Base-by-base conservation (phyloP, 495 filamentous ascomycete species). In the Penicillium alfredii region DNA sequence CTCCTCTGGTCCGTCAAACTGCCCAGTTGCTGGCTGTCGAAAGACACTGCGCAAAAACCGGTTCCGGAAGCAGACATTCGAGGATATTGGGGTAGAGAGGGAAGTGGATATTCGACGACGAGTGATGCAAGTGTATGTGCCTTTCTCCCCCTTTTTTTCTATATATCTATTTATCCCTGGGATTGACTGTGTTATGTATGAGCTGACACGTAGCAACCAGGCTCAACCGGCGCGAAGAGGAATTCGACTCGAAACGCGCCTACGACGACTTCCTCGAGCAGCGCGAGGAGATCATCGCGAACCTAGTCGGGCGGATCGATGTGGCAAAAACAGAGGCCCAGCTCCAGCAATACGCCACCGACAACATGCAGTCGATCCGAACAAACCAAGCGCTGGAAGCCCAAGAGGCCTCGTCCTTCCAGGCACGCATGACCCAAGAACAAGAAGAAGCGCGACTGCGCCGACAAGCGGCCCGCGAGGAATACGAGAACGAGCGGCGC, bases 251-350 rank as follows among this genome's bases (percentile, higher is more conserved):
- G 1, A 72, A 93, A 40, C 68, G 70, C 25, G 82, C 79, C 44
- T 97, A 81, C 65, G 94, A 97, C 63, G 80, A 97, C 60, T 96
- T 97, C 65, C 78, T 97, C 17, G 87, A 97, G 60, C 79, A 85
- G 47, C 85, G 95, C 17, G 92, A 99, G 66, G 77, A 84, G 42
- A 74, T 93, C 33, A 88, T 88, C 12, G 88, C 88, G 59, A 89
- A 93, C 49, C 73, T 99, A 2, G 81, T 95, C 8, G 68, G 74
- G 30, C 78, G 83, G 11, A 76, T 68, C 33, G 82, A 87, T 21
- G 71, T 83, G 0, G 72, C 72, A 4, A 78, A 78, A 34, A 78
- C 88, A 0, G 84, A 94, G 65, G 60, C 69, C 26, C 73, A 76
- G 36, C 72, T 97, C 21, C 58, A 72, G 29, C 64, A 61, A 33